Percentiles rank a stretch among this genome's conserved stretches.
These are phyloP conservation scores for Solidago caesia DNA, from an alignment of 129 eudicot genomes.

Conservation along the genomic window DNA sequence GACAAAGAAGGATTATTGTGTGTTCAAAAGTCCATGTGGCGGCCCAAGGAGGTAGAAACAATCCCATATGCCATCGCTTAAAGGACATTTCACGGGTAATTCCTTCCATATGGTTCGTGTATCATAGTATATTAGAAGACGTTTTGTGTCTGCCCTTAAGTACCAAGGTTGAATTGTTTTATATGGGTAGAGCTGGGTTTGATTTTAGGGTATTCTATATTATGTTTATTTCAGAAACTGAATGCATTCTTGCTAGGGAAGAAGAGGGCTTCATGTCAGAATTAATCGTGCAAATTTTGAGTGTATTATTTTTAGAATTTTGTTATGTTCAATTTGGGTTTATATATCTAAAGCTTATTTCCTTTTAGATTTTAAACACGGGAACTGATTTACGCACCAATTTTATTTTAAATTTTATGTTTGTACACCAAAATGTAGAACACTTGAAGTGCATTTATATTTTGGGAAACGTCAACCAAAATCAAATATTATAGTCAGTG, in stretches of 20 bases:
- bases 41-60: constrained; percentile 66
- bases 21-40: constrained; percentile 79
- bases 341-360: neutral
- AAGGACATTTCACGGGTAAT: constrained; percentile 7
- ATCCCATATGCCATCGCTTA: constrained; percentile 55
- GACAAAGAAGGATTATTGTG: constrained; percentile 83
- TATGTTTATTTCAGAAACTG: constrained; percentile 24
- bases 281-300: constrained; percentile 28
- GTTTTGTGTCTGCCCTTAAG: constrained; percentile 1
- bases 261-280: constrained; percentile 26
- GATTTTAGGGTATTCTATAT: constrained; percentile 28
- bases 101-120: constrained; percentile 5
- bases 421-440: too few species aligned
- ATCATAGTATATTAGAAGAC: constrained; percentile 22
- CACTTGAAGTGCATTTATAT: too few species aligned
- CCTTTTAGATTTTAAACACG: too few species aligned
- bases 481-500: too few species aligned
- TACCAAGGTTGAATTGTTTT: constrained; percentile 13
- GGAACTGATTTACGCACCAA: too few species aligned
- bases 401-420: too few species aligned
- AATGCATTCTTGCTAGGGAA: constrained; percentile 26
- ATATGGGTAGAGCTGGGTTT: constrained; percentile 18
- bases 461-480: too few species aligned
- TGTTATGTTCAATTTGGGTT: neutral
- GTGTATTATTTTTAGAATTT: constrained; percentile 22